Evolutionary conservation across 2,329 filamentous ascomycete genomes (phyloP).

Genomic region (Alternaria hordeiaustralica): DNA sequence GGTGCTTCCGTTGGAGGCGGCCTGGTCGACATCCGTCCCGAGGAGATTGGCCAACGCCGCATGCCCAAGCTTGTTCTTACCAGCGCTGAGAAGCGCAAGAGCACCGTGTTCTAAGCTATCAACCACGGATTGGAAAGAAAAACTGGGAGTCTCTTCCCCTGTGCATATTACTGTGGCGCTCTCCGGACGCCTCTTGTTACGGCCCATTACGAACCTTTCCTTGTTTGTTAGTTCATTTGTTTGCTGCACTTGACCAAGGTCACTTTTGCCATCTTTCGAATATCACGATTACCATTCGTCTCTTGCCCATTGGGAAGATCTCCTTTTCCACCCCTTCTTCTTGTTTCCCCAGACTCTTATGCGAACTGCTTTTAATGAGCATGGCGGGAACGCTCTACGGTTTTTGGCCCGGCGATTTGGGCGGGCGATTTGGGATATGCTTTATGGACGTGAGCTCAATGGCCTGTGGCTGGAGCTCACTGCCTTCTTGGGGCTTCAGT

Average conservation of each 20-base stretch:
- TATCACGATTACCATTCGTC: constrained; percentile 42
- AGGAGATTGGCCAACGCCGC: constrained; percentile 69
- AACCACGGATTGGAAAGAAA: constrained; percentile 18
- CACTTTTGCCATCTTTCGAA: constrained; percentile 26
- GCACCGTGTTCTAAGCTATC: constrained; percentile 61
- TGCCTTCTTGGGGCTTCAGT: constrained; percentile 41
- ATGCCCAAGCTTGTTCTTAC: constrained; percentile 87
- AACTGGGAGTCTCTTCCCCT: constrained; percentile 30
- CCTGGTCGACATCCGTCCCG: constrained; percentile 56
- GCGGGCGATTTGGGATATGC: constrained; percentile 17
- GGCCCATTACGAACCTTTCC: constrained; percentile 48
- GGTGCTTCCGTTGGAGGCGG: constrained; percentile 63
- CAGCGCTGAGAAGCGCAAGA: constrained; percentile 89
- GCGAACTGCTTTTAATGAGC: constrained; percentile 47
- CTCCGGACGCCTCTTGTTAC: constrained; percentile 35
- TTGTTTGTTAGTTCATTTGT: constrained; percentile 35
- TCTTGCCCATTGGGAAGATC: constrained; percentile 30
- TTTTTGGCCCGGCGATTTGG: constrained; percentile 22
- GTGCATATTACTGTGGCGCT: constrained; percentile 47
- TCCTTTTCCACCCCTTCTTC: constrained; percentile 31
- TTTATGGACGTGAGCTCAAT: constrained; percentile 37
- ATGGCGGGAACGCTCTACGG: constrained; percentile 32
- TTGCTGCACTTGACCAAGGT: constrained; percentile 33
- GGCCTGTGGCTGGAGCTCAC: constrained; percentile 46
- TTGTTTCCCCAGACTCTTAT: constrained; percentile 31